Evolutionary conservation across 1,284 basidiomycete species (phyloP), one percentile per base, ranked within the genome.

Genomic region (Moniliella sp.): DNA sequence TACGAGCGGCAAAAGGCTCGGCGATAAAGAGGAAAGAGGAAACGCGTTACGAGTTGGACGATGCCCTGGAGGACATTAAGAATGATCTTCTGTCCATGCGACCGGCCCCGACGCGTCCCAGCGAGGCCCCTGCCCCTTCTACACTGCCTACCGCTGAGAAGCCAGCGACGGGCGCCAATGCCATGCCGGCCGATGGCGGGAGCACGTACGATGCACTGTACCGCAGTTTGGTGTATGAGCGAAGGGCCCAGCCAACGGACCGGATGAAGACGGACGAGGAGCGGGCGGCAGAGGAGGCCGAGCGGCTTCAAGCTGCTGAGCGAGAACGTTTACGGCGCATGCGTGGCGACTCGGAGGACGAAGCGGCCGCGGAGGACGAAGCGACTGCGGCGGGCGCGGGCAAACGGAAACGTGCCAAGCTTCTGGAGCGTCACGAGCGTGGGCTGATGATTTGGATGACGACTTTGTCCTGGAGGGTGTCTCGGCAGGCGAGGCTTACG

Each of bases 251-350:
- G 51, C 81, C 91, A 1, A 91, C 84, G 55, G 81, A 99, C 57
- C 68, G 91, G 35, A 82, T 83, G 25, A 94, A 93, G 66, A 91
- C 86, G 0, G 88, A 91, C 50, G 84, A 88, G 46, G 91, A 99
- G 59, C 51, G 82, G 9, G 86, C 83, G 1, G 48, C 77, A 35
- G 84, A 91, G 45, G 80, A 81, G 55, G 86, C 81, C 46, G 77
- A 83, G 50, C 68, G 72, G 2, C 64, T 97, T 30, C 77, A 86
- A 63, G 76, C 74, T 54, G 79, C 80, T 0, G 91, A 99, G 63
- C 69, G 70, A 41, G 72, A 69, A 46, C 69, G 91, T 11, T 61
- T 76, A 33, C 69, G 74, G 44, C 72, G 91, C 12, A 94, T 94
- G 86, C 64, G 78, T 27, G 88, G 86, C 4, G 67, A 81, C 42